These are phyloP conservation scores for Botrytis paeoniae DNA, from an alignment of 2,329 filamentous ascomycete genomes.

Conservation along the genomic window DNA sequence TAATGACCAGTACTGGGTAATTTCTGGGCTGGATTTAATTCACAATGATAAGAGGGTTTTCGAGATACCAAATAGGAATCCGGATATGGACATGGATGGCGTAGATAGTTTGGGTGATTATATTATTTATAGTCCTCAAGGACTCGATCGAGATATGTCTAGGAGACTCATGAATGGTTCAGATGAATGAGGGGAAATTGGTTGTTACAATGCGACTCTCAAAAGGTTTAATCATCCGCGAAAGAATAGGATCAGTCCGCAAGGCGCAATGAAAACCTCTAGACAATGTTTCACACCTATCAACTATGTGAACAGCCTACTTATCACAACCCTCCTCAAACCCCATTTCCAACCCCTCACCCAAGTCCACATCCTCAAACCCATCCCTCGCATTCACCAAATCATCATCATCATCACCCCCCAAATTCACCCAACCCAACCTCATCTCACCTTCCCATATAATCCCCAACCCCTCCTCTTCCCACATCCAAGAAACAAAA, in stretches of 20 bases:
- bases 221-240: not conserved
- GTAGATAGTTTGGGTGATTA: not conserved
- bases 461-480: not conserved
- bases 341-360: not conserved
- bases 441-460: not conserved
- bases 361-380: not conserved
- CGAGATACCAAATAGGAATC: not conserved
- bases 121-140: not conserved
- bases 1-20: not conserved
- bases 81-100: not conserved
- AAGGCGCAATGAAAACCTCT: not conserved
- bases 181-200: not conserved
- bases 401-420: not conserved
- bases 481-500: not conserved
- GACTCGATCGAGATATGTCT: not conserved
- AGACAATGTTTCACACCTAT: not conserved
- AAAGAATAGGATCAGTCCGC: not conserved
- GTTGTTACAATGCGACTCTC: not conserved
- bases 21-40: not conserved
- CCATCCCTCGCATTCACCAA: not conserved
- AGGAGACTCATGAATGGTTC: not conserved
- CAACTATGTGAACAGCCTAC: not conserved
- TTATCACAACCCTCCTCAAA: not conserved
- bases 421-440: not conserved
- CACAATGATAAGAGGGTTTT: not conserved